phyloP scores from a whole-genome alignment of 805 yeast genomes.

The Wickerhamiella allomyrinae region DNA sequence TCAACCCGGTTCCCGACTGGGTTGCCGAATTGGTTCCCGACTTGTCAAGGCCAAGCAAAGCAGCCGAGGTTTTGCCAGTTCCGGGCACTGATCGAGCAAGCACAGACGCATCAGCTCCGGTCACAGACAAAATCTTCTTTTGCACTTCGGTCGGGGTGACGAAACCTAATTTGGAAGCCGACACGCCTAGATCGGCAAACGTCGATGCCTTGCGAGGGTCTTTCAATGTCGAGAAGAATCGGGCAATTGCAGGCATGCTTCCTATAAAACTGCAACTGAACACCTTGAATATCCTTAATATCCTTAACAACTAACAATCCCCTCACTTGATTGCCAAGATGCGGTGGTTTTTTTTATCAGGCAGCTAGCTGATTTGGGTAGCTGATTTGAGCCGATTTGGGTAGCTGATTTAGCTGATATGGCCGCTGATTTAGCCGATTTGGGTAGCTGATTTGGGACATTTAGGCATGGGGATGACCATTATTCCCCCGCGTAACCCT shows the following conservation, averaged over 20 bases:
- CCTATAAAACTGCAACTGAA: too few relatives aligned
- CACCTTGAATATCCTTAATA: too few relatives aligned
- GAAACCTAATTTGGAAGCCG: not conserved
- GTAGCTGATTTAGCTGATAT: too few relatives aligned
- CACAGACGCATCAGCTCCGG: constrained; percentile 18
- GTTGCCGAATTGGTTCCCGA: not conserved
- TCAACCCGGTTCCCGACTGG: constrained; percentile 4
- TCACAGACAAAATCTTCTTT: constrained; percentile 17
- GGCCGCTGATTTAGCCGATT: too few relatives aligned
- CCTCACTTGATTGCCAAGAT: too few relatives aligned
- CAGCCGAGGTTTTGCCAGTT: constrained; percentile 24
- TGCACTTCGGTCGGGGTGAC: constrained; percentile 17
- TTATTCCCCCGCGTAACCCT: too few relatives aligned
- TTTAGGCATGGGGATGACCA: too few relatives aligned
- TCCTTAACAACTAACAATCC: too few relatives aligned
- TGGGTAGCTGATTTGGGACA: too few relatives aligned
- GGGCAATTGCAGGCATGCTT: not conserved
- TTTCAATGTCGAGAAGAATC: constrained; percentile 5
- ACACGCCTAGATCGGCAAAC: constrained; percentile 13
- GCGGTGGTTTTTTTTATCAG: too few relatives aligned
- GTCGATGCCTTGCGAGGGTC: constrained; percentile 15
- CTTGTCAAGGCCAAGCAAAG: constrained; percentile 13
- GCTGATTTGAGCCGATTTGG: too few relatives aligned
- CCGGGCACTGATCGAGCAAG: constrained; percentile 21
- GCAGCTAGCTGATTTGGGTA: too few relatives aligned